Conservation (phyloP, 2,329 filamentous ascomycete species). For the Fusarium miscanthi region DNA sequence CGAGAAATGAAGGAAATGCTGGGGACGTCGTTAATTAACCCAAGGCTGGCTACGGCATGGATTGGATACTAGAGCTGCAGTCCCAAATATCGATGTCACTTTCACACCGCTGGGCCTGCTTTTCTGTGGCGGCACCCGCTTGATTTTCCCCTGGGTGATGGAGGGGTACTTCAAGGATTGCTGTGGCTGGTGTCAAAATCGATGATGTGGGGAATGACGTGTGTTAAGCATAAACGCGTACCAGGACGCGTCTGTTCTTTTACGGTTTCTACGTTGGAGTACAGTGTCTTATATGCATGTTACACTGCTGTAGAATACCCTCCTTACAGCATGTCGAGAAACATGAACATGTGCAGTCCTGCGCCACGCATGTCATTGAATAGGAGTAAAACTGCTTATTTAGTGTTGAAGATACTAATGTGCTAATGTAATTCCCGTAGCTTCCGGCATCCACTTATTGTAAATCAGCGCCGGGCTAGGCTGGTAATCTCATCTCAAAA, state of each 20-base stretch:
- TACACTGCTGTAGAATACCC: neutral
- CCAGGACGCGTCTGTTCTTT: conserved; percentile 22
- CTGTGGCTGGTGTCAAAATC: conserved; percentile 29
- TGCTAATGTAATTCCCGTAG: conserved; percentile 18
- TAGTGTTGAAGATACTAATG: neutral
- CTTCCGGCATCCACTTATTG: conserved; percentile 36
- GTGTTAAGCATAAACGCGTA: conserved; percentile 33
- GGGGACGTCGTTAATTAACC: conserved; percentile 37
- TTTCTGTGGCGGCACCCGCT: conserved; percentile 23
- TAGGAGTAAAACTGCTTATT: neutral
- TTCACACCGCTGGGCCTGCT: conserved; percentile 35
- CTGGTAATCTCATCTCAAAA: conserved; percentile 27
- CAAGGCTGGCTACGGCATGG: neutral
- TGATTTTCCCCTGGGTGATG: conserved; percentile 8
- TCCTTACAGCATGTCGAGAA: neutral
- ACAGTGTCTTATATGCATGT: neutral
- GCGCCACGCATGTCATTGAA: conserved; percentile 7
- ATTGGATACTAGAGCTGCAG: conserved; percentile 4
- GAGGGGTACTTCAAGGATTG: conserved; percentile 28
- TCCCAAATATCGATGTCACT: conserved; percentile 31
- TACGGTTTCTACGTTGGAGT: neutral
- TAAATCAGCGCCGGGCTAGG: conserved; percentile 20
- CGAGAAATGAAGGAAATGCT: conserved; percentile 36
- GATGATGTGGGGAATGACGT: conserved; percentile 36
- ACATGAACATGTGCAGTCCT: neutral